Percentiles rank a stretch among this genome's conserved stretches.
Conservation (phyloP, 176 grass and related monocot genomes). For the Carex cristatella region DNA sequence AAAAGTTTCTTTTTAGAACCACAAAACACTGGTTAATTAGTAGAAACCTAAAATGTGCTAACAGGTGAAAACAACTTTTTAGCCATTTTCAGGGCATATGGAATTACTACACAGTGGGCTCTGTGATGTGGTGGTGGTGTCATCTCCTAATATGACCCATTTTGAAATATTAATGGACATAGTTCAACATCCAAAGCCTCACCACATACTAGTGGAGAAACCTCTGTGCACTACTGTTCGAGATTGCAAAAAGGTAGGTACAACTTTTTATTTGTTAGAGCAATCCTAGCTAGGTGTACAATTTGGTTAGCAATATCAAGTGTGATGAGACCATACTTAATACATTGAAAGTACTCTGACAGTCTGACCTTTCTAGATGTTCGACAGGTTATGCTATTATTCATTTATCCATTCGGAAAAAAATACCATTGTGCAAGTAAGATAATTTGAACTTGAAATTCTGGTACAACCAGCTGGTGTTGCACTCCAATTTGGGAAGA, state of each 20-base stretch:
- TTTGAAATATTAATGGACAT: conserved; percentile 82
- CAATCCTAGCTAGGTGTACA: not conserved
- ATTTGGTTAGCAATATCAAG: not conserved
- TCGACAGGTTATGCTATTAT: not conserved
- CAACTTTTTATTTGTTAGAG: not conserved
- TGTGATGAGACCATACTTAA: not conserved
- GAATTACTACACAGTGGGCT: conserved; percentile 74
- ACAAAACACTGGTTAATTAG: too few relatives aligned
- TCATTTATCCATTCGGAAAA: not conserved
- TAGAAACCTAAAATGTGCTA: not conserved
- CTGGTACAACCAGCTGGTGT: not conserved
- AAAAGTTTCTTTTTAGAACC: too few relatives aligned
- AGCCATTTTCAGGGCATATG: conserved; percentile 66
- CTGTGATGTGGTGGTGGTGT: conserved; percentile 65
- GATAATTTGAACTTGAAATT: not conserved
- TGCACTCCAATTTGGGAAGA: not conserved
- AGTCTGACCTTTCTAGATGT: too few relatives aligned
- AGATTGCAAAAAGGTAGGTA: conserved; percentile 63
- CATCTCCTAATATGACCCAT: conserved; percentile 96
- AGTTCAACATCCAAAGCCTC: conserved; percentile 38
- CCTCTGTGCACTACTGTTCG: conserved; percentile 74
- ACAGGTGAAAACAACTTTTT: conserved; percentile 13
- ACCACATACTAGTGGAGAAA: conserved; percentile 94
- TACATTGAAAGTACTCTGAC: too few relatives aligned
- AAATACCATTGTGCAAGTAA: not conserved